Conservation (phyloP, 805 yeast genomes). For the Kodamaea restingae region DNA sequence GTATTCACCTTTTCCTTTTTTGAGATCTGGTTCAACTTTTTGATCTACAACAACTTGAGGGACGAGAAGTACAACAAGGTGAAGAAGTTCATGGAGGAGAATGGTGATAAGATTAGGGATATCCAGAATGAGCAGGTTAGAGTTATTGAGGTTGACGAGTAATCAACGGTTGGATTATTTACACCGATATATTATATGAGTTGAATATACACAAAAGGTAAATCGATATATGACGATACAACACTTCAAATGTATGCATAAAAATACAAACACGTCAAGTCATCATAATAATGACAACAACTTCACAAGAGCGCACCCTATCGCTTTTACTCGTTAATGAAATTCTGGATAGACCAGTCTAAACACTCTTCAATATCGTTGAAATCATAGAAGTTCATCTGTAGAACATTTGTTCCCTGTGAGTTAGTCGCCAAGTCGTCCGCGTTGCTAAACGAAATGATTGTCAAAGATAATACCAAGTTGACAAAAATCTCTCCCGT, state of each 20-base stretch:
- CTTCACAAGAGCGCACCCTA: no score
- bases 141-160: constrained; percentile 24
- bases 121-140: constrained; percentile 28
- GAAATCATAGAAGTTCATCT: constrained; percentile 47
- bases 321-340: constrained; percentile 19
- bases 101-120: constrained; percentile 31
- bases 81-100: constrained; percentile 39
- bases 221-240: no score
- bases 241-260: no score
- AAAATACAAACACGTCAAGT: no score
- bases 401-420: constrained; percentile 38
- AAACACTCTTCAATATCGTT: constrained; percentile 53
- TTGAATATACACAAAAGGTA: no score
- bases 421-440: constrained; percentile 25
- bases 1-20: constrained; percentile 56
- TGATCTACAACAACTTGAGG: constrained; percentile 56
- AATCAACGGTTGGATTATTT: no score
- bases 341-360: constrained; percentile 47
- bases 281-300: no score
- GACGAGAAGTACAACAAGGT: constrained; percentile 57
- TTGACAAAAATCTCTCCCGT: constrained; percentile 41
- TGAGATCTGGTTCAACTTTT: constrained; percentile 68
- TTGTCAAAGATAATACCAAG: constrained; percentile 31
- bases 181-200: no score
- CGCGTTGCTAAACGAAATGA: constrained; percentile 26